Conservation (phyloP, 441 rosid genomes). For the Biscutella laevigata region DNA sequence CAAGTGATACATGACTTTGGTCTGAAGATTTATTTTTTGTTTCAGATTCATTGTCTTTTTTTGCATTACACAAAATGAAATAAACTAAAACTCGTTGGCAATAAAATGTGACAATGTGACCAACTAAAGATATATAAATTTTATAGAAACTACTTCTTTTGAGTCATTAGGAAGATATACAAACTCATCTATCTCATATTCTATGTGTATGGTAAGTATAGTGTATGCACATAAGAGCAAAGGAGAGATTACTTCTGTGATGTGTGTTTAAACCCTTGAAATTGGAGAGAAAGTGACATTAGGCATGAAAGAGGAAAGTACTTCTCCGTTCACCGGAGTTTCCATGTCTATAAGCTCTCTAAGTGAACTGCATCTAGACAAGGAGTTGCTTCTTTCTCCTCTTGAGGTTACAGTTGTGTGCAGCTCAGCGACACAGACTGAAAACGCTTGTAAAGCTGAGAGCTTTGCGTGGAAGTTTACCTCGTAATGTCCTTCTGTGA, state of each 20-base stretch:
- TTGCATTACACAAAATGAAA: no score
- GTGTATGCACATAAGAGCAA: constrained; percentile 2
- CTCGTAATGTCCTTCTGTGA: constrained; percentile 16
- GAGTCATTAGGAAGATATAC: no score
- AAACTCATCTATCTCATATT: not conserved
- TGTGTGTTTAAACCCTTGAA: constrained; percentile 51
- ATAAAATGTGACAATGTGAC: no score
- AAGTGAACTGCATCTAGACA: constrained; percentile 50
- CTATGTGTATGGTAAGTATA: constrained; percentile 3
- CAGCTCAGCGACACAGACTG: constrained; percentile 69
- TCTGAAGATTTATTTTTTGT: no score
- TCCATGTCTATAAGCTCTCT: constrained; percentile 60
- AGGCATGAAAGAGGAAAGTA: constrained; percentile 45
- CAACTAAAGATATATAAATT: no score
- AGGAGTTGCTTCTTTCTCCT: constrained; percentile 20
- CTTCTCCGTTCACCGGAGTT: constrained; percentile 35
- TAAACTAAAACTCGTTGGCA: no score
- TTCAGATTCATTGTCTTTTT: no score
- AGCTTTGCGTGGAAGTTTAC: constrained; percentile 23
- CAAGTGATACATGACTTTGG: no score
- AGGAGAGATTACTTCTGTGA: not conserved
- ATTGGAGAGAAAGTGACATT: constrained; percentile 90
- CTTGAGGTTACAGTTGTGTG: constrained; percentile 41
- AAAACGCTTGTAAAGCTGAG: constrained; percentile 81
- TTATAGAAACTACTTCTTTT: no score